These are phyloP conservation scores for Oryza glaberrima DNA, from an alignment of 176 grass and related monocot genomes.

Conservation along the genomic window DNA sequence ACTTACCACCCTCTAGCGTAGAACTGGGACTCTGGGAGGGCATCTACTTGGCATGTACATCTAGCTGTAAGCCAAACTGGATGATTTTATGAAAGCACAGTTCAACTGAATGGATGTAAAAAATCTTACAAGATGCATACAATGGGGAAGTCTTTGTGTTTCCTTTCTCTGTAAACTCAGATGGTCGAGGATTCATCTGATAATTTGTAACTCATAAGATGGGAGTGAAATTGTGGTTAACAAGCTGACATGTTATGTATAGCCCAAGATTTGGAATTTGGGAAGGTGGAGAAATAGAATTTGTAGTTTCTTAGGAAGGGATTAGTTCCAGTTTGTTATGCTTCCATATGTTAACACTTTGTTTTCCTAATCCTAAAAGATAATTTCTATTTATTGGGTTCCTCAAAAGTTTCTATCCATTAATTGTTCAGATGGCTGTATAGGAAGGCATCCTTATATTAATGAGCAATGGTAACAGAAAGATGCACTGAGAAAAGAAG, in stretches of 20 bases:
- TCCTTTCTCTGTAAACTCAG: neutral
- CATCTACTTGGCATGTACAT: constrained; percentile 10
- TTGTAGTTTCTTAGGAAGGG: neutral
- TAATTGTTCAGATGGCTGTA: neutral
- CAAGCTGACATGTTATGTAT: neutral
- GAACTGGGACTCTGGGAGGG: neutral
- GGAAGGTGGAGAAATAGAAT: neutral
- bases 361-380: neutral
- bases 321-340: neutral
- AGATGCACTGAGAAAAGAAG: neutral
- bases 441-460: neutral
- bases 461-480: neutral
- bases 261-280: neutral
- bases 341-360: neutral
- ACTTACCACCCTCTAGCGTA: neutral
- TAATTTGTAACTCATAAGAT: neutral
- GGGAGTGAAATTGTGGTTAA: constrained; percentile 9
- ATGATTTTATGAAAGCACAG: neutral
- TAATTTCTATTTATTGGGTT: neutral
- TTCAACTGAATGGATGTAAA: constrained; percentile 2
- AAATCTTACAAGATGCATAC: neutral
- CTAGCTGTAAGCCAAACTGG: neutral
- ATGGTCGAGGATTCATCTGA: neutral
- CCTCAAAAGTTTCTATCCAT: neutral
- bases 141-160: neutral